These are phyloP conservation scores for Xerocomellus intermedius DNA, from an alignment of 768 basidiomycete genomes.

Conservation along the genomic window DNA sequence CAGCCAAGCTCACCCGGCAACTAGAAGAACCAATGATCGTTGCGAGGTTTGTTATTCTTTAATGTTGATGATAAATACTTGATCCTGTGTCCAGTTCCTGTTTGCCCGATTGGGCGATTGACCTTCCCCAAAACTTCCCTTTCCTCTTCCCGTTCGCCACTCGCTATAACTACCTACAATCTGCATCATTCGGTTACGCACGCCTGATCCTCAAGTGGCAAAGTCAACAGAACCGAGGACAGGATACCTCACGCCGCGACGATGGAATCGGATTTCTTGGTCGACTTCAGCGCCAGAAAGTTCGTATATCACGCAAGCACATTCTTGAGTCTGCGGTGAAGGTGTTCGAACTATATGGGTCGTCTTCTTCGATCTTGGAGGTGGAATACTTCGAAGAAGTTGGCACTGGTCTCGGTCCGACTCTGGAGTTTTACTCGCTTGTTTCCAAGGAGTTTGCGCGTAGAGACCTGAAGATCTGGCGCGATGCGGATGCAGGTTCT, in stretches of 20 bases:
- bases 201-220: constrained; percentile 95
- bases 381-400: constrained; percentile 99
- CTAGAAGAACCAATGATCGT: constrained; percentile 99
- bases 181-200: constrained; percentile 96
- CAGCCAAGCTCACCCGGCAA: constrained; percentile 96
- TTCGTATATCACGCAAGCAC: constrained; percentile 92
- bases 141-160: constrained; percentile 99
- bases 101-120: constrained; percentile 95
- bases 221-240: constrained; percentile 76
- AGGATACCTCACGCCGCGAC: constrained; percentile 78
- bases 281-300: constrained; percentile 91
- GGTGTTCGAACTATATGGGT: constrained; percentile 95
- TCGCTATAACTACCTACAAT: constrained; percentile 95
- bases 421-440: constrained; percentile 97
- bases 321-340: constrained; percentile 95
- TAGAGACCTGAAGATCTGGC: constrained; percentile 86
- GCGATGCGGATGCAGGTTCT: constrained; percentile 69
- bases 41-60: constrained; percentile 65
- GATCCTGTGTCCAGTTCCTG: constrained; percentile 62
- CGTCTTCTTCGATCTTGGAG: constrained; percentile 89
- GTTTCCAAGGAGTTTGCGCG: constrained; percentile 94
- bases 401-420: constrained; percentile 95
- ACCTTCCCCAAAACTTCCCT: constrained; percentile 94
- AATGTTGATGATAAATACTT: not conserved
- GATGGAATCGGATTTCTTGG: constrained; percentile 93